Evolutionary conservation across 2,329 filamentous ascomycete species (phyloP), one percentile per base, ranked within the genome.

Genomic region (Colletotrichum sp.): DNA sequence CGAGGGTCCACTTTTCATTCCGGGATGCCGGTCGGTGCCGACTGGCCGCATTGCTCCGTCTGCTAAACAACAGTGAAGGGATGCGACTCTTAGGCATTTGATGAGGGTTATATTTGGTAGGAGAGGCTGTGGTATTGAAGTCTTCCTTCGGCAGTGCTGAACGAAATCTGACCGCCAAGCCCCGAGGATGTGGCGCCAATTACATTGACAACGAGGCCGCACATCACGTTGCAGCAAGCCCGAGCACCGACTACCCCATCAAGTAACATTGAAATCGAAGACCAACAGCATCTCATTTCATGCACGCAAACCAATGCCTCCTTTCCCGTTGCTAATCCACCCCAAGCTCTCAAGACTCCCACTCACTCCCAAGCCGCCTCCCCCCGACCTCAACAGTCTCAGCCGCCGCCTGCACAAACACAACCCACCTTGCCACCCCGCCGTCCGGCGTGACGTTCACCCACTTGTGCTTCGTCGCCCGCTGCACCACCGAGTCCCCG

Each of bases 391-490:
- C 44, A 21, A 49, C 44, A 49, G 44, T 13, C 44, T 49, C 44
- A 49, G 44, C 44, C 44, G 44, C 44, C 18, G 44, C 44, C 44
- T 49, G 44, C 44, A 49, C 44, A 49, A 49, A 49, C 18, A 49
- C 44, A 12, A 49, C 44, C 44, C 44, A 49, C 44, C 44, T 3
- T 6, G 44, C 44, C 44, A 49, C 44, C 18, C 44, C 44, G 32
- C 69, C 72, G 26, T 55, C 32, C 13, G 39, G 26, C 15, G 65
- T 68, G n/a, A 77, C 67, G 75, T 91, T 91, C 57, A 84, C 80
- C 89, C 89, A 91, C 26, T 85, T 85, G 80, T 92, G 90, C 82
- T 87, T 88, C 4, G 89, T 90, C 3, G 86, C 89, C 44, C 90
- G 83, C 81, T 92, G 89, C n/a, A 92, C 87, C 10, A 87, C 87